Percentiles rank a stretch among this genome's conserved stretches.
Evolutionary conservation across 2,329 filamentous ascomycete genomes (phyloP).

Genomic region (Fusarium sambucinum): DNA sequence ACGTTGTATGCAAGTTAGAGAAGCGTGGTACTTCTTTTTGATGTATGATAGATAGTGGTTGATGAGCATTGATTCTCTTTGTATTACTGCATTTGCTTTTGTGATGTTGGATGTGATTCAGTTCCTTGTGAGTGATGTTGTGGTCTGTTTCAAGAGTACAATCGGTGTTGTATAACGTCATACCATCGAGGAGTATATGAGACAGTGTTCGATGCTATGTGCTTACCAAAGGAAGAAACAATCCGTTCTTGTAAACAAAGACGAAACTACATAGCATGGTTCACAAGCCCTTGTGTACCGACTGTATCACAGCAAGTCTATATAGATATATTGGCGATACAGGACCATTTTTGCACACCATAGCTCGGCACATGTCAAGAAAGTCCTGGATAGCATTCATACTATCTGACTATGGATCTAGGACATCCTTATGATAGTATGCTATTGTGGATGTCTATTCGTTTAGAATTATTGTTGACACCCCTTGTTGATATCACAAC

Average conservation of each 20-base stretch:
- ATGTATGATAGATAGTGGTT: conserved; percentile 39
- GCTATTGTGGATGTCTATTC: background rate
- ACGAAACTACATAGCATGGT: background rate
- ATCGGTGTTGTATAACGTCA: background rate
- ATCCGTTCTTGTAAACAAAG: background rate
- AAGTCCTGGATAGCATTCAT: too few relatives aligned
- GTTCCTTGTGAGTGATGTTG: background rate
- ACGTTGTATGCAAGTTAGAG: conserved; percentile 21
- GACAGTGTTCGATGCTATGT: background rate
- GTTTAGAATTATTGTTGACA: background rate
- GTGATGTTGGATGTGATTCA: background rate
- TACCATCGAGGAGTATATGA: background rate
- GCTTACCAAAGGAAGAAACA: background rate
- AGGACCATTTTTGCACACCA: background rate
- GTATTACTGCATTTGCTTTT: background rate
- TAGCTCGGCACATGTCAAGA: too few relatives aligned
- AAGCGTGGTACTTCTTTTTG: conserved; percentile 12
- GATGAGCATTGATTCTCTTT: conserved; percentile 21
- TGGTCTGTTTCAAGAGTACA: background rate
- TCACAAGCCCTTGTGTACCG: background rate
- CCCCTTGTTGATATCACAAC: background rate
- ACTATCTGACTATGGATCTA: too few relatives aligned
- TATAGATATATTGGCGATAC: background rate
- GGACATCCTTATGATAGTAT: too few relatives aligned
- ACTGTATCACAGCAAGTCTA: background rate